Evolutionary conservation across 345 rosid genomes (phyloP).

Genomic region (Camelina laxa): DNA sequence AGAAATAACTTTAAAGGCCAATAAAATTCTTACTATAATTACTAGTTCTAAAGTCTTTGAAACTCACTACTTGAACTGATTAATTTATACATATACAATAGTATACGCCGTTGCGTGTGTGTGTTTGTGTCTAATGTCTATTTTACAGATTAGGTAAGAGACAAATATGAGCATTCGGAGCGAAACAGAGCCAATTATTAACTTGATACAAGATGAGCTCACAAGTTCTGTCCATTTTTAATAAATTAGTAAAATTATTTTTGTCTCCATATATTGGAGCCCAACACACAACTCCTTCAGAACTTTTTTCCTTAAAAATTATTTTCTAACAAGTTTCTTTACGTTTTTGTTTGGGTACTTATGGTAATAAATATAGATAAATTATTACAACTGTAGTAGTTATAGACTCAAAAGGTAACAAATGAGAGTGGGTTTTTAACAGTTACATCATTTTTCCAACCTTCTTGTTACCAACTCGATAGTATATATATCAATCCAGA

Average conservation of each 20-base stretch:
- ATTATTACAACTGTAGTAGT: not conserved
- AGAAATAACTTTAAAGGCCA: not conserved
- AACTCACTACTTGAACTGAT: not conserved
- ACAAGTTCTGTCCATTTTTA: slow-evolving; percentile 24
- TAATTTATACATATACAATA: not conserved
- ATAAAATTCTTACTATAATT: not conserved
- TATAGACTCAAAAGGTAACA: not conserved
- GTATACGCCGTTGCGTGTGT: not conserved
- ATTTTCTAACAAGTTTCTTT: not conserved
- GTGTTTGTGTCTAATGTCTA: not conserved
- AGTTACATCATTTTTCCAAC: not conserved
- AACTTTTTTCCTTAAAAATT: not conserved
- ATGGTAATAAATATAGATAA: slow-evolving; percentile 1
- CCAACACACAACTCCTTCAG: slow-evolving; percentile 27
- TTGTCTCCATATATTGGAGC: slow-evolving; percentile 22
- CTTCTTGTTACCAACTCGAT: not conserved
- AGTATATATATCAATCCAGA: not conserved
- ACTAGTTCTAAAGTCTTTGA: not conserved
- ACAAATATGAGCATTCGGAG: slow-evolving; percentile 30
- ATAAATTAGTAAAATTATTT: slow-evolving; percentile 23
- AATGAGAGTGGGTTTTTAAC: not conserved
- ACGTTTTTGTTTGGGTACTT: not conserved
- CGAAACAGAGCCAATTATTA: slow-evolving; percentile 25
- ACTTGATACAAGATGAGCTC: slow-evolving; percentile 3
- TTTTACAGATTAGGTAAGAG: slow-evolving; percentile 14